phyloP scores from a whole-genome alignment of 2,329 filamentous ascomycete species.

The Diatrype stigma region DNA sequence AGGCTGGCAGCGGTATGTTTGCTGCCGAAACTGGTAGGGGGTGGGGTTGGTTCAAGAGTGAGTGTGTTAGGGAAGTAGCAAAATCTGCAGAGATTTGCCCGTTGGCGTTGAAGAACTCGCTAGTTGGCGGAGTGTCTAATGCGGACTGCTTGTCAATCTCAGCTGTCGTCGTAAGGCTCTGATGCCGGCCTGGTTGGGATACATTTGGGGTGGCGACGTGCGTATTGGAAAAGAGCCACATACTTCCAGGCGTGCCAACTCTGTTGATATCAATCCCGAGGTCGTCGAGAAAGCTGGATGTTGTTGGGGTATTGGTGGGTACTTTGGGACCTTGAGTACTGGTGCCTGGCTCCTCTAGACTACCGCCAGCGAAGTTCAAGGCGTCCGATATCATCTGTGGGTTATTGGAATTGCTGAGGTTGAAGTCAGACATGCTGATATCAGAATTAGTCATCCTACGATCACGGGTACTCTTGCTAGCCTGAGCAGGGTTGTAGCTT shows the following conservation, averaged over 20 bases:
- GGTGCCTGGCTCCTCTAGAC: conserved; percentile 30
- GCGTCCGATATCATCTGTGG: conserved; percentile 16
- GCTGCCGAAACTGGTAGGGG: conserved; percentile 31
- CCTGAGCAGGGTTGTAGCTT: conserved; percentile 11
- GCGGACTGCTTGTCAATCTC: conserved; percentile 8
- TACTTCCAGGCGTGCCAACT: conserved; percentile 22
- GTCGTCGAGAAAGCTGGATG: conserved; percentile 20
- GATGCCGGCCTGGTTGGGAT: background rate
- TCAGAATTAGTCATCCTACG: conserved; percentile 33
- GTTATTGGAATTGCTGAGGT: conserved; percentile 13
- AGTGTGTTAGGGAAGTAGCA: conserved; percentile 41
- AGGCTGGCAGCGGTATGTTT: conserved; percentile 26
- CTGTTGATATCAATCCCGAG: conserved; percentile 20
- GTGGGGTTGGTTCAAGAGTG: conserved; percentile 44
- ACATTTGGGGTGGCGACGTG: background rate
- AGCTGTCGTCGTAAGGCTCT: background rate
- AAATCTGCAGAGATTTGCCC: conserved; percentile 32
- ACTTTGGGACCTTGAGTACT: conserved; percentile 29
- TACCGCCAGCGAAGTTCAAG: conserved; percentile 25
- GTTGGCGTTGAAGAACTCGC: conserved; percentile 22
- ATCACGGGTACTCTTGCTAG: conserved; percentile 16
- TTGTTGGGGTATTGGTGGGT: conserved; percentile 40
- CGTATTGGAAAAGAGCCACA: conserved; percentile 6
- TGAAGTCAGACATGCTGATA: conserved; percentile 40
- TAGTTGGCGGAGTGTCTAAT: conserved; percentile 18